Evolutionary conservation across 257 asterid species (phyloP), one percentile per base, ranked within the genome.

Genomic region (Ajuga chamaepitys): DNA sequence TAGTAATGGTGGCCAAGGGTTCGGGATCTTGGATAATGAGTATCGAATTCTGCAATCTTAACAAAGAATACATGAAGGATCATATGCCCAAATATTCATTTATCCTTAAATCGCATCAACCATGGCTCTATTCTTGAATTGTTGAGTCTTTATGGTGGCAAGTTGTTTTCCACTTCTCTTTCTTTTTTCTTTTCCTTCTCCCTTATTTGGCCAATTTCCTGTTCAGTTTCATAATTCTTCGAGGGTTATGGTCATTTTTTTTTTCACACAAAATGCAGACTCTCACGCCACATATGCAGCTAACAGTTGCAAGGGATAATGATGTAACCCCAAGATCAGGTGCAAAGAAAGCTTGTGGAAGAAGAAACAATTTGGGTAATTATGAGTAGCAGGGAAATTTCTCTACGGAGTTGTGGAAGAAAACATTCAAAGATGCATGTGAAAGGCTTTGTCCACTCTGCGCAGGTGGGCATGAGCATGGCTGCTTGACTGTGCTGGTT

Each of bases 121-220:
- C 95, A 63, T 91, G 98, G 98, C 85, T 91, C 65, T 91, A 88
- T 72, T 85, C 92, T 74, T 84, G 95, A 69, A 83, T 87, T 58
- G 89, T 88, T 9, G 91, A 91, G 81, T 91, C 96, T 30, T 50
- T 91, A 37, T 91, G 98, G 98, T 91, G 98, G 98, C 98, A 91
- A 96, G 98, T 91, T 64, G 17, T 66, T 66, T 62, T 67, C 48
- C 20, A 25, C 14, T 59, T 79, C 57, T 58, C 60, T 61, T 22
- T n/a, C n/a, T n/a, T 70, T 40, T 30, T 11, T 14, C 20, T 28
- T n/a, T 32, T 28, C 26, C 9, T 9, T 53, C 30, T 57, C 46
- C 47, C 16, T 7, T 32, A 13, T 26, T 25, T 62, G 14, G 38
- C 44, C 58, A 38, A 8, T 71, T 37, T 64, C 40, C 67, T 59